A percentile compares a stretch with the other conserved stretches of the same genome.
These are phyloP conservation scores for Alternaria longipes DNA, from an alignment of 2,329 filamentous ascomycete species.

Conservation along the genomic window DNA sequence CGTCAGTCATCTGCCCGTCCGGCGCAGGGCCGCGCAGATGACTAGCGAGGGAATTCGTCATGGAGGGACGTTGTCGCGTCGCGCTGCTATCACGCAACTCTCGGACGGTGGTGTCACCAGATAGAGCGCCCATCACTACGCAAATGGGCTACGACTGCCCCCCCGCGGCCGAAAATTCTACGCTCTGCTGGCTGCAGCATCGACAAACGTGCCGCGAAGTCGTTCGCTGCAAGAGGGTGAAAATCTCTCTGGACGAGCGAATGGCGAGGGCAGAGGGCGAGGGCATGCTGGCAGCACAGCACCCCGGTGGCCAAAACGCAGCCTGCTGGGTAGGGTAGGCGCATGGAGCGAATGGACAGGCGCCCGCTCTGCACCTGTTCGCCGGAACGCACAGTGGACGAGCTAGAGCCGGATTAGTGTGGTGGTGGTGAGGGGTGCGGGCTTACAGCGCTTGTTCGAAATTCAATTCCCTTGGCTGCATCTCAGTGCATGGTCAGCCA, in stretches of 20 bases:
- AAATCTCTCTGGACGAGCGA: constrained; percentile 21
- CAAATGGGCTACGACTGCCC: constrained; percentile 7
- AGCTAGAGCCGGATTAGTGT: constrained; percentile 17
- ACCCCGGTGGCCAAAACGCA: constrained; percentile 26
- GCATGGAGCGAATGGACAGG: constrained; percentile 27
- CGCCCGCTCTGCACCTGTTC: constrained; percentile 32
- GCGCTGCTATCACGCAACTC: constrained; percentile 20
- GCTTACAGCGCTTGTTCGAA: constrained; percentile 26
- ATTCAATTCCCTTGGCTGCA: constrained; percentile 30
- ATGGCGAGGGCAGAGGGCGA: constrained; percentile 14
- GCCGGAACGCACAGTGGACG: constrained; percentile 19
- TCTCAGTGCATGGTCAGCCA: constrained; percentile 10
- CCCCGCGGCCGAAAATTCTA: constrained; percentile 18
- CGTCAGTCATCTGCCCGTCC: constrained; percentile 44
- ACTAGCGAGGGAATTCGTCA: constrained; percentile 41
- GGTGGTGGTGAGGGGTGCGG: constrained; percentile 31
- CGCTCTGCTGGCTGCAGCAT: constrained; percentile 8
- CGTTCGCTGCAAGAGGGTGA: not conserved
- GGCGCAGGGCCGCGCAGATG: constrained; percentile 47
- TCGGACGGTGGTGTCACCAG: constrained; percentile 27
- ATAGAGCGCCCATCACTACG: not conserved
- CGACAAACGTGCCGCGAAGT: constrained; percentile 10
- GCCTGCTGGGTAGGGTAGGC: not conserved
- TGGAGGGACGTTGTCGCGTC: constrained; percentile 28
- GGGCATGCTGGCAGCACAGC: constrained; percentile 25